A percentile compares a stretch with the other conserved stretches of the same genome.
Conservation (phyloP, 2,329 filamentous ascomycete genomes). For the Verticillium nonalfalfae region DNA sequence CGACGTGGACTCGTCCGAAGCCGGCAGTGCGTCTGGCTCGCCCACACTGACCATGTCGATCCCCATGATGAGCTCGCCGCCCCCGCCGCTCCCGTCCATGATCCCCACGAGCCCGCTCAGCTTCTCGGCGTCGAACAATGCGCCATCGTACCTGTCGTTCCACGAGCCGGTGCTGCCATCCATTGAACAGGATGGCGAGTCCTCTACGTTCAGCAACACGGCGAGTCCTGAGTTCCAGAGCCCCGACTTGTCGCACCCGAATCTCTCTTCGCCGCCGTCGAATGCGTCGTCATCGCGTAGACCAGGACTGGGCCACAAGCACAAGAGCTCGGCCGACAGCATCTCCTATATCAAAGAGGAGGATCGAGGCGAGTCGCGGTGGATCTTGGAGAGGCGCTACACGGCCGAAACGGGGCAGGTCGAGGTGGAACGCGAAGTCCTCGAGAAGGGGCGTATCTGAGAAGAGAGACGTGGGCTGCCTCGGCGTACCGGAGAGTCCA, state of each 20-base stretch:
- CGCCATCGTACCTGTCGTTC: conserved; percentile 12
- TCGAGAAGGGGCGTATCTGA: conserved; percentile 48
- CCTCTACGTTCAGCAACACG: conserved; percentile 11
- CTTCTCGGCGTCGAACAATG: conserved; percentile 15
- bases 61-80: conserved; percentile 19
- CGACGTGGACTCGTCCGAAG: conserved; percentile 43
- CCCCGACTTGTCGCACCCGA: conserved; percentile 9
- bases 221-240: conserved; percentile 17
- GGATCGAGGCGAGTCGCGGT: conserved; percentile 50
- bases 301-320: conserved; percentile 36
- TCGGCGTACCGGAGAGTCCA: neutral
- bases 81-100: conserved; percentile 11
- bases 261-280: conserved; percentile 10
- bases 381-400: conserved; percentile 64
- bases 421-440: conserved; percentile 58
- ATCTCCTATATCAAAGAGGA: conserved; percentile 64
- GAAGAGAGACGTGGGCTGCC: neutral
- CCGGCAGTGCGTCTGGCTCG: conserved; percentile 38
- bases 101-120: conserved; percentile 7
- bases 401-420: conserved; percentile 60
- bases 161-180: conserved; percentile 34
- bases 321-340: conserved; percentile 57
- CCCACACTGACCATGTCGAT: conserved; percentile 42
- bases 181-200: conserved; percentile 19
- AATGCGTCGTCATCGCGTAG: conserved; percentile 14